phyloP scores from a whole-genome alignment of 768 basidiomycete species.

The Lentinula edodes region DNA sequence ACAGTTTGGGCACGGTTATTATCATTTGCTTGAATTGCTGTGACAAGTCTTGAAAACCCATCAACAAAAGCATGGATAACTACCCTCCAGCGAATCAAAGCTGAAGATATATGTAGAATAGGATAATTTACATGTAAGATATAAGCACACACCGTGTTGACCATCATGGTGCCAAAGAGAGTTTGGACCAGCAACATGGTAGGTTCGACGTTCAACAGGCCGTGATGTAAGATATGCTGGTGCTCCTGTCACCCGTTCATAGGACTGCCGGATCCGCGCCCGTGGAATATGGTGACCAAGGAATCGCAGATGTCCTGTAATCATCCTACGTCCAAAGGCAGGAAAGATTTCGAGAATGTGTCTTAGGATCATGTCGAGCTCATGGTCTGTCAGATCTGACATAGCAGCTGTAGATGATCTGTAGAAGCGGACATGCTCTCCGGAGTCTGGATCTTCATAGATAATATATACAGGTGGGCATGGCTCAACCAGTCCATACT shows the following conservation, averaged over 20 bases:
- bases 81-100: slow-evolving; percentile 8
- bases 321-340: slow-evolving; percentile 14
- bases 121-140: no score
- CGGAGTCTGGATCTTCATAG: slow-evolving; percentile 7
- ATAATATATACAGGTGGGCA: slow-evolving; percentile 14
- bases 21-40: slow-evolving; percentile 18
- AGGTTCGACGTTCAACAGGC: slow-evolving; percentile 8
- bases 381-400: slow-evolving; percentile 14
- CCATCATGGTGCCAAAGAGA: slow-evolving; percentile 12
- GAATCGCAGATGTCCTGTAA: slow-evolving; percentile 12
- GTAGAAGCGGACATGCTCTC: slow-evolving; percentile 5
- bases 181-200: no score
- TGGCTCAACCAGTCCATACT: slow-evolving; percentile 18
- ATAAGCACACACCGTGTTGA: slow-evolving; percentile 12
- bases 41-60: slow-evolving; percentile 11
- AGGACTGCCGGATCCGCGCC: slow-evolving; percentile 11
- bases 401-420: slow-evolving; percentile 11
- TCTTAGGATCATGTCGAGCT: slow-evolving; percentile 14
- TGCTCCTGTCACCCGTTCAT: slow-evolving; percentile 9
- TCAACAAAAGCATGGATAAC: slow-evolving; percentile 13
- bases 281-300: slow-evolving; percentile 10
- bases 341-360: slow-evolving; percentile 17
- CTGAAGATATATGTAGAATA: neutral
- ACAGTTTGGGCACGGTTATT: slow-evolving; percentile 27
- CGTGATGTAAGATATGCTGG: slow-evolving; percentile 15